Conservation (phyloP, 306 rosid species). For the Heteromeles arbutifolia region DNA sequence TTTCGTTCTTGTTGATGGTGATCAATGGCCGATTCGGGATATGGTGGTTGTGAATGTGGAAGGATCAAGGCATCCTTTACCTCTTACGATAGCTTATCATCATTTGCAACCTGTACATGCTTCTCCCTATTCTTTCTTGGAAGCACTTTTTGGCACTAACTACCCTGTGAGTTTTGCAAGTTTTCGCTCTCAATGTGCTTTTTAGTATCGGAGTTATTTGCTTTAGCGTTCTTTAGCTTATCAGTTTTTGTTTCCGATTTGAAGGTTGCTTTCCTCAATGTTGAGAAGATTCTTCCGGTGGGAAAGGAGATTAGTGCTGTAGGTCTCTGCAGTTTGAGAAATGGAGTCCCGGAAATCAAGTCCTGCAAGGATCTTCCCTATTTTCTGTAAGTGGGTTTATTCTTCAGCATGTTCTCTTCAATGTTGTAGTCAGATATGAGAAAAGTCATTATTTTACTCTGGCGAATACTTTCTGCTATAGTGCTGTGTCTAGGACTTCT, state of each 20-base stretch:
- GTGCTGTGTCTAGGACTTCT: not conserved
- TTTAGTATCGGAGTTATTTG: not conserved
- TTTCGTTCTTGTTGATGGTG: slow-evolving; percentile 66
- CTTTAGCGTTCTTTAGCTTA: not conserved
- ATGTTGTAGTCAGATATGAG: not conserved
- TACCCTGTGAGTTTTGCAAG: slow-evolving; percentile 60
- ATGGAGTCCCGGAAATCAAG: slow-evolving; percentile 69
- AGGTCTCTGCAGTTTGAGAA: slow-evolving; percentile 54
- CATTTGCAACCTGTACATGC: slow-evolving; percentile 59
- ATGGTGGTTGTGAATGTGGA: slow-evolving; percentile 57
- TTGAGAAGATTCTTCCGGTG: slow-evolving; percentile 80
- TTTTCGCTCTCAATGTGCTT: not conserved
- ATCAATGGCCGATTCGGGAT: slow-evolving; percentile 26
- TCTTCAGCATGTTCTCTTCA: not conserved
- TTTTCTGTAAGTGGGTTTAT: slow-evolving; percentile 60
- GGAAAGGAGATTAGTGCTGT: slow-evolving; percentile 81
- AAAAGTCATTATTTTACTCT: not conserved
- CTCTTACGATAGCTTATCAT: slow-evolving; percentile 80
- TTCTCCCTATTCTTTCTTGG: slow-evolving; percentile 69
- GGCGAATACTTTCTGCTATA: not conserved
- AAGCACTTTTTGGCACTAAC: slow-evolving; percentile 66
- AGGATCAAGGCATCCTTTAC: slow-evolving; percentile 68
- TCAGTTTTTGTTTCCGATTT: not conserved
- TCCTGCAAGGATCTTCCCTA: slow-evolving; percentile 76
- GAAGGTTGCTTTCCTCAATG: slow-evolving; percentile 85